Evolutionary conservation across 1,284 basidiomycete species (phyloP).

Genomic region (Ceratobasidium sp.): DNA sequence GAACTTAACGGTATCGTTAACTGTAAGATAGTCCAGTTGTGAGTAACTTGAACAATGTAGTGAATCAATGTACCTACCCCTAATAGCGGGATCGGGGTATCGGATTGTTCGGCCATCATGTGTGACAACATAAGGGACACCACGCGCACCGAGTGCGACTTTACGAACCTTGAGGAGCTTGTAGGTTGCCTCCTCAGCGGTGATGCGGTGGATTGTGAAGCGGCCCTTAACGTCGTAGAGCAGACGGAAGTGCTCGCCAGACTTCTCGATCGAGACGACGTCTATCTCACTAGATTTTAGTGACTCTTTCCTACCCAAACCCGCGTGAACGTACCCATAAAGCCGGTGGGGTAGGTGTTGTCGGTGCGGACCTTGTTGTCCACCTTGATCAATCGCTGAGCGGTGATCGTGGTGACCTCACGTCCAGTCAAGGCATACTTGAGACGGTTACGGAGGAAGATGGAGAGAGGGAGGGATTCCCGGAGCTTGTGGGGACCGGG

Average conservation of each 20-base stretch:
- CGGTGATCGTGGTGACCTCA: slow-evolving; percentile 95
- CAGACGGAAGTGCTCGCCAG: slow-evolving; percentile 99
- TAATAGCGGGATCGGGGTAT: slow-evolving; percentile 96
- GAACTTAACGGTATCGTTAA: slow-evolving; percentile 98
- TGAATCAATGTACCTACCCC: slow-evolving; percentile 49
- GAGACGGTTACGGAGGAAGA: slow-evolving; percentile 98
- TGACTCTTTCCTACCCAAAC: too few relatives aligned
- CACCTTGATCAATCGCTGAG: slow-evolving; percentile 98
- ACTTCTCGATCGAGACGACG: slow-evolving; percentile 97
- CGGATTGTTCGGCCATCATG: slow-evolving; percentile 99
- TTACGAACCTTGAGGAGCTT: slow-evolving; percentile 98
- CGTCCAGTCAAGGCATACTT: slow-evolving; percentile 98
- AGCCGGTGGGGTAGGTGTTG: slow-evolving; percentile 95
- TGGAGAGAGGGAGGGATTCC: slow-evolving; percentile 92
- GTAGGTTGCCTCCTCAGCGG: slow-evolving; percentile 96
- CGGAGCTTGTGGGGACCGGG: slow-evolving; percentile 99
- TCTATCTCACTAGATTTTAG: slow-evolving; percentile 62
- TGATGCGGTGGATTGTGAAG: slow-evolving; percentile 99
- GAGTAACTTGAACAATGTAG: neutral
- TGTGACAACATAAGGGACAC: slow-evolving; percentile 97
- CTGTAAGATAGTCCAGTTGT: slow-evolving; percentile 52
- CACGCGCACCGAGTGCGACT: slow-evolving; percentile 91
- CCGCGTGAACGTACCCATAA: slow-evolving; percentile 77
- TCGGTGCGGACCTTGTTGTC: slow-evolving; percentile 99
- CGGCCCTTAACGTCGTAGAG: slow-evolving; percentile 99